These are phyloP conservation scores for Raffaelea albimanens DNA, from an alignment of 2,329 filamentous ascomycete genomes.

Conservation along the genomic window DNA sequence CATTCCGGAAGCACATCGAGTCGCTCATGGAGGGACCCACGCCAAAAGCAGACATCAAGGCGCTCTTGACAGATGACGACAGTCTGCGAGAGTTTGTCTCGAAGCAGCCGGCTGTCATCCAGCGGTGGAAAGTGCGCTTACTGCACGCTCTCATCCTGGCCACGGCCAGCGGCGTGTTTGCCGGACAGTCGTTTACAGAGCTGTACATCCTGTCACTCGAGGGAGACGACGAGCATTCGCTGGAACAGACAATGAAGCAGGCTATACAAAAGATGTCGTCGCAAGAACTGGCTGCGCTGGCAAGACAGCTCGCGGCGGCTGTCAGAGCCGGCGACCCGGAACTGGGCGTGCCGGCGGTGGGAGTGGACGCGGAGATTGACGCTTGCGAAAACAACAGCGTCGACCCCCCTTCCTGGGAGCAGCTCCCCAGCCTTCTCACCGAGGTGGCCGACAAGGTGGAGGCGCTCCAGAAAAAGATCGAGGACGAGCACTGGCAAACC, in stretches of 20 bases:
- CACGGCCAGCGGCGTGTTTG: conserved; percentile 21
- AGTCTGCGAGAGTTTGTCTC: conserved; percentile 24
- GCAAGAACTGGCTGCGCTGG: conserved; percentile 31
- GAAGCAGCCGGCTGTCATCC: conserved; percentile 23
- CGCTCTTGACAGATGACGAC: conserved; percentile 35
- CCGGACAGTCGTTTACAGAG: conserved; percentile 31
- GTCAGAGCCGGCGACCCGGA: conserved; percentile 25
- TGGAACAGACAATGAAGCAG: conserved; percentile 35
- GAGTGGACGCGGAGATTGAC: conserved; percentile 1
- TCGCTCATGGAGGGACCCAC: conserved; percentile 30
- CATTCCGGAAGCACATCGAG: conserved; percentile 53
- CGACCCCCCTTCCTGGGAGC: conserved; percentile 15
- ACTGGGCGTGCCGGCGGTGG: conserved; percentile 25
- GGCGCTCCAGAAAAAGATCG: conserved; percentile 33
- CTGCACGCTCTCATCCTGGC: conserved; percentile 40
- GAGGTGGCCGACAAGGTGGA: conserved; percentile 36
- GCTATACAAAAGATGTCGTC: conserved; percentile 52
- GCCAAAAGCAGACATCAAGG: conserved; percentile 31
- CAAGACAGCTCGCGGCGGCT: conserved; percentile 30
- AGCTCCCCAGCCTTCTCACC: conserved; percentile 19
- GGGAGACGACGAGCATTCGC: conserved; percentile 36
- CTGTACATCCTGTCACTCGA: conserved; percentile 52
- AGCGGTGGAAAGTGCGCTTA: conserved; percentile 28
- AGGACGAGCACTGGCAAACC: conserved; percentile 25
- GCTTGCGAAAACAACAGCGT: background rate